A percentile compares a stretch with the other conserved stretches of the same genome.
Evolutionary conservation across 345 rosid genomes (phyloP).

Genomic region (Syzygium oleosum): DNA sequence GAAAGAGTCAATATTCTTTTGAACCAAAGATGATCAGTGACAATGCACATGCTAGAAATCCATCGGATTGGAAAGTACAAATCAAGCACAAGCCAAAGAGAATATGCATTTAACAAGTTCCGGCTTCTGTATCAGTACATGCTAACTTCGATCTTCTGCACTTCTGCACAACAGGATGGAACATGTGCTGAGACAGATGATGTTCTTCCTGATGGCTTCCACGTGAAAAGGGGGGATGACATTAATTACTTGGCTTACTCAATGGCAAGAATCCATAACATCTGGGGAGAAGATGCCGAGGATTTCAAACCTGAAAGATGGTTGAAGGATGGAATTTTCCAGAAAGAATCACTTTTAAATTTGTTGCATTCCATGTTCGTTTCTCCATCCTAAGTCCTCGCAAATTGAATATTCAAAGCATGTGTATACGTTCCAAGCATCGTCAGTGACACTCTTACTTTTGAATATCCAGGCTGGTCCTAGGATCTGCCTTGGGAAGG

Average conservation of each 20-base stretch:
- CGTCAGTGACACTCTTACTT: neutral
- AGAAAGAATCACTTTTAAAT: constrained; percentile 57
- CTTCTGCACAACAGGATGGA: constrained; percentile 32
- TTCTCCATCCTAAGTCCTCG: neutral
- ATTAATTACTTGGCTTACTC: constrained; percentile 49
- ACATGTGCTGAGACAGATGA: constrained; percentile 56
- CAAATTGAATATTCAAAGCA: neutral
- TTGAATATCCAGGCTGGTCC: constrained; percentile 58
- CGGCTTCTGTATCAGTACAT: neutral
- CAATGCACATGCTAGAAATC: neutral
- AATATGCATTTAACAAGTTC: neutral
- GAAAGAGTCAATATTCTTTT: neutral
- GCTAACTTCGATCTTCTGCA: neutral
- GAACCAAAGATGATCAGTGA: neutral
- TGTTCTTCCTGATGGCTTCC: constrained; percentile 52
- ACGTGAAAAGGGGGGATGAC: constrained; percentile 50
- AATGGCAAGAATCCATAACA: constrained; percentile 65
- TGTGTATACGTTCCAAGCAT: neutral
- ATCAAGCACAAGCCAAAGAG: neutral
- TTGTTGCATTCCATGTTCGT: constrained; percentile 47
- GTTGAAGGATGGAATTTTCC: constrained; percentile 53
- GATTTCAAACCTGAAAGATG: constrained; percentile 70
- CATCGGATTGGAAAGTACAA: neutral
- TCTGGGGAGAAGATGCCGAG: constrained; percentile 76
- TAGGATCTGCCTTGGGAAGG: constrained; percentile 64